Percentiles rank a stretch among this genome's conserved stretches.
These are phyloP conservation scores for Fraxinus ornus DNA, from an alignment of 305 asterid species.

Conservation along the genomic window DNA sequence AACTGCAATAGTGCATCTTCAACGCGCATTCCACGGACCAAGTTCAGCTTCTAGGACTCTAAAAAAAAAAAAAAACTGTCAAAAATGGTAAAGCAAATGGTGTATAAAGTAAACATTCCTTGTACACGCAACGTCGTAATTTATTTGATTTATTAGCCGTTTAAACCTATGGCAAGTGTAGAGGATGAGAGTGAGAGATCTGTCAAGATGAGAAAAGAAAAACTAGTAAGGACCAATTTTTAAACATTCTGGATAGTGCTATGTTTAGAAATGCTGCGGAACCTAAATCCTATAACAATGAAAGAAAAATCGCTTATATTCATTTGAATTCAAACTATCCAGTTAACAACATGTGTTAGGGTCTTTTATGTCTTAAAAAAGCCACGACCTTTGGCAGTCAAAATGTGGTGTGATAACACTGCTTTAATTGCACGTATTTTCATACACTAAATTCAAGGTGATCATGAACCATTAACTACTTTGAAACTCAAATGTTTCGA, in stretches of 20 bases:
- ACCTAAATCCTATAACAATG: not conserved
- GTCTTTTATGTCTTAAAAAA: not conserved
- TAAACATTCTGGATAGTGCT: not conserved
- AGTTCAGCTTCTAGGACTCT: constrained; percentile 89
- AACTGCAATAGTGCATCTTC: constrained; percentile 93
- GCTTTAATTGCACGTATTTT: not conserved
- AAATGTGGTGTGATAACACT: not conserved
- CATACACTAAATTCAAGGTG: not conserved
- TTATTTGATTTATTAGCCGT: not conserved
- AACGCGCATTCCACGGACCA: constrained; percentile 94
- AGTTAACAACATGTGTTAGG: not conserved
- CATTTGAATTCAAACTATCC: not conserved
- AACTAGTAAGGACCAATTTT: not conserved
- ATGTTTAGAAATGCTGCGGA: constrained; percentile 3
- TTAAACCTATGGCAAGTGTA: not conserved
- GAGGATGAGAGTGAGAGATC: not conserved
- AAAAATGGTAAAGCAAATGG: not conserved
- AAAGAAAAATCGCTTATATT: not conserved
- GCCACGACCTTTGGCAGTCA: not conserved
- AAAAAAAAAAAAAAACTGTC: not conserved
- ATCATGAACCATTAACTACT: not conserved
- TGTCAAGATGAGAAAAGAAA: not conserved
- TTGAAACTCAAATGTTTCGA: not conserved
- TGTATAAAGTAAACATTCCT: not conserved
- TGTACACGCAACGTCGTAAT: not conserved